Evolutionary conservation across 2,329 filamentous ascomycete species (phyloP).

Genomic region (Trichoderma sp.): DNA sequence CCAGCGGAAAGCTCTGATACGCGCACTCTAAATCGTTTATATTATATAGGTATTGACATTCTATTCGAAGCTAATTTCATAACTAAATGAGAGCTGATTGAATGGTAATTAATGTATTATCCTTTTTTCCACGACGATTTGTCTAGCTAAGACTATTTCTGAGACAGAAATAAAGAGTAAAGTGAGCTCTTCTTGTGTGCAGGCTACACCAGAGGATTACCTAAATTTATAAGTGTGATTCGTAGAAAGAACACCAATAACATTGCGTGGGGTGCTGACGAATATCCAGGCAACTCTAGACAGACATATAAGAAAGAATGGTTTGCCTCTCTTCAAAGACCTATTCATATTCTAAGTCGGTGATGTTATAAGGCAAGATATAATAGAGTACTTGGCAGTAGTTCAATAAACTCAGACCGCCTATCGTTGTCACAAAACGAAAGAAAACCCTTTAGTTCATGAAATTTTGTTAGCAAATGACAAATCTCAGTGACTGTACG

Average conservation of each 20-base stretch:
- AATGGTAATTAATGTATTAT: neutral
- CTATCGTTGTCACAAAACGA: too few relatives aligned
- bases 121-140: neutral
- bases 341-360: too few relatives aligned
- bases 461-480: neutral
- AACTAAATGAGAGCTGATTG: neutral
- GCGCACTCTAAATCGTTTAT: neutral
- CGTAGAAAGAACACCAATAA: too few relatives aligned
- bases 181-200: neutral
- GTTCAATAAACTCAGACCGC: too few relatives aligned
- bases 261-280: too few relatives aligned
- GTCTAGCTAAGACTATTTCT: neutral
- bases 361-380: too few relatives aligned
- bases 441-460: too few relatives aligned
- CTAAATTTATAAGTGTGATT: too few relatives aligned
- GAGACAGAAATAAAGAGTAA: neutral
- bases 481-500: neutral
- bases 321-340: too few relatives aligned
- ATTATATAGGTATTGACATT: neutral
- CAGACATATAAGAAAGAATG: too few relatives aligned
- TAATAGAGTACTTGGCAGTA: too few relatives aligned
- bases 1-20: neutral
- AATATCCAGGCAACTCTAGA: too few relatives aligned
- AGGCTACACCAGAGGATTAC: neutral
- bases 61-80: neutral